Conservation (phyloP, 192 early-diverging fungal genomes). For the Kickxella alabastrina region DNA sequence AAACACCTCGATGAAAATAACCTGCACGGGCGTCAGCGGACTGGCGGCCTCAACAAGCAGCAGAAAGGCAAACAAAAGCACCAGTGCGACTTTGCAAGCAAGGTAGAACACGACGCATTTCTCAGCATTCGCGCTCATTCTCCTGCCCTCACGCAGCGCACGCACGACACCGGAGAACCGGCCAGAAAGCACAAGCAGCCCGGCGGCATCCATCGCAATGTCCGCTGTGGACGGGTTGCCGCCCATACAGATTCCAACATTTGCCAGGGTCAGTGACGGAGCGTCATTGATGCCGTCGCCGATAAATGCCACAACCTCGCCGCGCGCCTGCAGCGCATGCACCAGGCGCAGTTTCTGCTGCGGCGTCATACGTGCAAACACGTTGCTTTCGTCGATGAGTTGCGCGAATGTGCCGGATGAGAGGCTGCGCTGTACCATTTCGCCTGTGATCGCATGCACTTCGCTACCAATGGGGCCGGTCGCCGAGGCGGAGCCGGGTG, state of each 20-base stretch:
- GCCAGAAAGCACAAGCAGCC: constrained; percentile 34
- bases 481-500: not conserved
- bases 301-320: constrained; percentile 45
- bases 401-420: constrained; percentile 18
- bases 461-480: constrained; percentile 1
- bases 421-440: constrained; percentile 39
- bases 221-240: constrained; percentile 59
- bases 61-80: constrained; percentile 23
- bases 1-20: constrained; percentile 39
- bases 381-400: constrained; percentile 38
- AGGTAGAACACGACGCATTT: constrained; percentile 31
- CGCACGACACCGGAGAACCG: constrained; percentile 30
- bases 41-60: constrained; percentile 22
- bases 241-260: constrained; percentile 85
- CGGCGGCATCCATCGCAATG: constrained; percentile 53
- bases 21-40: constrained; percentile 38
- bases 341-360: constrained; percentile 42
- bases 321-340: constrained; percentile 32
- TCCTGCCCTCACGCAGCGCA: constrained; percentile 26
- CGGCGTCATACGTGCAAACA: constrained; percentile 39
- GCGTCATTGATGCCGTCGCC: constrained; percentile 92
- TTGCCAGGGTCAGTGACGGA: constrained; percentile 75
- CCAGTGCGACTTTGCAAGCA: constrained; percentile 33
- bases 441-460: constrained; percentile 38
- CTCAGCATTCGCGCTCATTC: constrained; percentile 18